Evolutionary conservation across 768 basidiomycete species (phyloP), one percentile per base, ranked within the genome.

Genomic region (Mrakia frigida): DNA sequence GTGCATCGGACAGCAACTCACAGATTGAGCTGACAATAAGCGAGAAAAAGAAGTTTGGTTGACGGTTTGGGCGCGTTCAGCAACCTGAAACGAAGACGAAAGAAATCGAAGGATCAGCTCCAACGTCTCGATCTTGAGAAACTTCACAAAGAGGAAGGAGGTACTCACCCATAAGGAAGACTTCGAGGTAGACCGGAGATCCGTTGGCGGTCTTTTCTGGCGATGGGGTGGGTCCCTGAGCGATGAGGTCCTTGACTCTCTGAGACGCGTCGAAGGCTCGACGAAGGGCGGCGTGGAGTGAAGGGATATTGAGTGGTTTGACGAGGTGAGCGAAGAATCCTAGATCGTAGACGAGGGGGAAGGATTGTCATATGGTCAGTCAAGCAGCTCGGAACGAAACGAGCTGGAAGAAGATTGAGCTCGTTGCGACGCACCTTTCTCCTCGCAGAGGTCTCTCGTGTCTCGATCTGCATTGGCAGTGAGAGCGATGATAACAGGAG

Each of bases 391-490:
- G 6, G 16, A 46, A 46, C 9, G 16, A 46, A 46, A 7, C 9
- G 9, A 46, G 43, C 43, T 2, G 43, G 43, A 14, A 46, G 13
- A 14, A 14, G 43, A 14, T 14, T 6, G 46, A 16, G 18, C 16
- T 14, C 46, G 46, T 50, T 18, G 46, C 46, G 16, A 50, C 18
- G 14, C 13, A 50, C 46, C 73, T 28, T 74, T 43, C 43, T 74
- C 46, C 13, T 41, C 61, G 61, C 61, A 61, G 28, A 74, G 73
- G 16, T 65, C 61, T 0, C 41, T n/a, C 2, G 73, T 74, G 18
- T 63, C 73, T 7, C 50, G 43, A 60, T 74, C 73, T 6, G 73
- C 63, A 61, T 74, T 74, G 43, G 73, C 73, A 6, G 73, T 74
- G 23, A 74, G 73, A 3, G 73, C 73, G 73, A 65, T 63, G 43